Percentiles rank a stretch among this genome's conserved stretches.
These are phyloP conservation scores for Penicillium frequentans DNA, from an alignment of 2,329 filamentous ascomycete species.

Conservation along the genomic window DNA sequence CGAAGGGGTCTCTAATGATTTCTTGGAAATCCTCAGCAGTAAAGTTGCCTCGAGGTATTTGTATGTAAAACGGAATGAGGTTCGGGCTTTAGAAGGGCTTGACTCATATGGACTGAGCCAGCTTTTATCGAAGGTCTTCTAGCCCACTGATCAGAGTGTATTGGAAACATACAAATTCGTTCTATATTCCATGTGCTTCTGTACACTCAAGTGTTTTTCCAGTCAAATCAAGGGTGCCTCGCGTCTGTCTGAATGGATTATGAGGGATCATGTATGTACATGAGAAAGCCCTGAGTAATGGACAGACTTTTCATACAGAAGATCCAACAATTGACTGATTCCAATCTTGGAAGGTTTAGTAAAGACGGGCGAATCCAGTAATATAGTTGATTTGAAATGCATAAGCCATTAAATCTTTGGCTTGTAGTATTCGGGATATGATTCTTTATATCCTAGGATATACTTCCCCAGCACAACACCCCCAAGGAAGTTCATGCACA, in stretches of 20 bases:
- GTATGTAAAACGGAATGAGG: neutral
- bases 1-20: neutral
- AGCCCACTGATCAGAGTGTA: neutral
- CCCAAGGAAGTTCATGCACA: slow-evolving; percentile 8
- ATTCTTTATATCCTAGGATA: slow-evolving; percentile 9
- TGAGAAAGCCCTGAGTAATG: too few relatives aligned
- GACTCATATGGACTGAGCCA: neutral
- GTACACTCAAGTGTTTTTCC: neutral
- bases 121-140: neutral
- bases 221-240: neutral
- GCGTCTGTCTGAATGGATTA: too few relatives aligned
- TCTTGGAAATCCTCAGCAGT: neutral
- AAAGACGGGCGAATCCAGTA: too few relatives aligned
- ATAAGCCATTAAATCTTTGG: neutral
- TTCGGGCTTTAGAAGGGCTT: neutral
- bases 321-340: too few relatives aligned
- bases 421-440: slow-evolving; percentile 12
- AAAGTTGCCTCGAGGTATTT: neutral
- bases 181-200: neutral
- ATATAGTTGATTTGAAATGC: too few relatives aligned
- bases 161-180: neutral
- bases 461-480: slow-evolving; percentile 11
- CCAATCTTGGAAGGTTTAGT: too few relatives aligned
- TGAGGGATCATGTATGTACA: too few relatives aligned
- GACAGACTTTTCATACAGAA: too few relatives aligned